These are phyloP conservation scores for Sarocladium strictum DNA, from an alignment of 2,329 filamentous ascomycete species.

Conservation along the genomic window DNA sequence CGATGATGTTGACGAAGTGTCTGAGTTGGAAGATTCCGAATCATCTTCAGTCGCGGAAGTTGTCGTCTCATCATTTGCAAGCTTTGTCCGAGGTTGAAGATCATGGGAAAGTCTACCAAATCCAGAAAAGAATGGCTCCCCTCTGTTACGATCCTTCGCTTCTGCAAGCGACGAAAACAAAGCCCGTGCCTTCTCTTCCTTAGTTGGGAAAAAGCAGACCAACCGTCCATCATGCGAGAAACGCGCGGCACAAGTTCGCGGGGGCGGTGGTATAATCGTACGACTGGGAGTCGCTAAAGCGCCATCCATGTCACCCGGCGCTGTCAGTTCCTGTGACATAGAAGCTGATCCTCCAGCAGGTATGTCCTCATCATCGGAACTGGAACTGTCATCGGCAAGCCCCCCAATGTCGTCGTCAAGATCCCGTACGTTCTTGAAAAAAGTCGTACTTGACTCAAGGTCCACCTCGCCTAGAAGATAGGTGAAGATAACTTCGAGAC, in stretches of 20 bases:
- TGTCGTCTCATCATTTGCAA: slow-evolving; percentile 36
- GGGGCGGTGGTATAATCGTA: slow-evolving; percentile 48
- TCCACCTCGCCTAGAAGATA: slow-evolving; percentile 60
- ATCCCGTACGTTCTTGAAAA: slow-evolving; percentile 60
- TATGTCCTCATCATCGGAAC: slow-evolving; percentile 64
- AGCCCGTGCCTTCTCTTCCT: slow-evolving; percentile 53
- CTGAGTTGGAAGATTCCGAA: slow-evolving; percentile 43
- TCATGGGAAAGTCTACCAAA: slow-evolving; percentile 51
- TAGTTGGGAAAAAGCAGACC: slow-evolving; percentile 64
- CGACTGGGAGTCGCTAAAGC: slow-evolving; percentile 46
- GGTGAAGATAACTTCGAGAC: slow-evolving; percentile 54
- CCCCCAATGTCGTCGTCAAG: slow-evolving; percentile 51
- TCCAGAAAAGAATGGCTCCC: slow-evolving; percentile 50
- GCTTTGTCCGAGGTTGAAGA: slow-evolving; percentile 40
- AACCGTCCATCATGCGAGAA: slow-evolving; percentile 59
- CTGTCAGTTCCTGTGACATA: slow-evolving; percentile 57
- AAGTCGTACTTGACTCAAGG: slow-evolving; percentile 52
- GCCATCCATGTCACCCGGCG: slow-evolving; percentile 47
- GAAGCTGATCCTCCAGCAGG: slow-evolving; percentile 47
- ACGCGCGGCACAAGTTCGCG: slow-evolving; percentile 52
- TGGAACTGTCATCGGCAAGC: slow-evolving; percentile 71
- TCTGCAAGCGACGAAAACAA: slow-evolving; percentile 42
- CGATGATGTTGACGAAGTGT: slow-evolving; percentile 41
- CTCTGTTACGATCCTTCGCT: slow-evolving; percentile 42
- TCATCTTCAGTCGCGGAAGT: slow-evolving; percentile 45